A percentile compares a stretch with the other conserved stretches of the same genome.
phyloP scores from a whole-genome alignment of 1,284 basidiomycete genomes.

The Gastroboletus turbinatus region DNA sequence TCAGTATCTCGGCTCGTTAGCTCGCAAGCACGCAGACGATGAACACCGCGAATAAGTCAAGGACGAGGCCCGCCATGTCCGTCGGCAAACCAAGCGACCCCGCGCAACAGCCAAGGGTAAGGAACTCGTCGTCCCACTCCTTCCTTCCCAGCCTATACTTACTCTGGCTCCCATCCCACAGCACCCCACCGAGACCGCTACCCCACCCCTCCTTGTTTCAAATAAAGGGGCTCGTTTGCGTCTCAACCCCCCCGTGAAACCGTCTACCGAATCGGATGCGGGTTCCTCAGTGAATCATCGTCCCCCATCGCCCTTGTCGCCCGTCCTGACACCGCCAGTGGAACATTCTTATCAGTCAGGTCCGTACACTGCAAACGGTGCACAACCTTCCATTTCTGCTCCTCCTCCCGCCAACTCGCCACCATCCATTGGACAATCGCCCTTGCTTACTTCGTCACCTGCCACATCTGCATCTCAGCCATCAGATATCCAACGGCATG shows the following conservation, averaged over 20 bases:
- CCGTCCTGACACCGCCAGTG: no score
- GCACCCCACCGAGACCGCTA: conserved; percentile 13
- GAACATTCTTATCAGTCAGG: conserved; percentile 21
- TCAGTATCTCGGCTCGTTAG: no score
- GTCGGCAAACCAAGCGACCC: no score
- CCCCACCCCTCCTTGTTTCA: conserved; percentile 36
- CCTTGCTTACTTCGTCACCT: conserved; percentile 18
- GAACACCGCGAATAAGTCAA: no score
- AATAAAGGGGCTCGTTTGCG: conserved; percentile 46
- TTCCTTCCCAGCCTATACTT: conserved; percentile 25
- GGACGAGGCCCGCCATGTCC: no score
- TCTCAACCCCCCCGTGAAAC: no score
- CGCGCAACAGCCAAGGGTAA: conserved; percentile 38
- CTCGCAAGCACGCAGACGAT: no score
- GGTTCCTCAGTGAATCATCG: no score
- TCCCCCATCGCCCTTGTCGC: no score
- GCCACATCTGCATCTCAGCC: conserved; percentile 33
- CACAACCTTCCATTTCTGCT: conserved; percentile 9
- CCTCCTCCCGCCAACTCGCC: conserved; percentile 17
- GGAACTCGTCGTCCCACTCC: conserved; percentile 31
- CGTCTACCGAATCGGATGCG: no score
- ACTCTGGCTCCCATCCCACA: conserved; percentile 23
- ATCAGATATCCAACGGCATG: conserved; percentile 44
- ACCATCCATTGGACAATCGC: conserved; percentile 25
- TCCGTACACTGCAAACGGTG: conserved; percentile 26